phyloP scores from a whole-genome alignment of 768 basidiomycete species.

The Melanogaster broomeanus region DNA sequence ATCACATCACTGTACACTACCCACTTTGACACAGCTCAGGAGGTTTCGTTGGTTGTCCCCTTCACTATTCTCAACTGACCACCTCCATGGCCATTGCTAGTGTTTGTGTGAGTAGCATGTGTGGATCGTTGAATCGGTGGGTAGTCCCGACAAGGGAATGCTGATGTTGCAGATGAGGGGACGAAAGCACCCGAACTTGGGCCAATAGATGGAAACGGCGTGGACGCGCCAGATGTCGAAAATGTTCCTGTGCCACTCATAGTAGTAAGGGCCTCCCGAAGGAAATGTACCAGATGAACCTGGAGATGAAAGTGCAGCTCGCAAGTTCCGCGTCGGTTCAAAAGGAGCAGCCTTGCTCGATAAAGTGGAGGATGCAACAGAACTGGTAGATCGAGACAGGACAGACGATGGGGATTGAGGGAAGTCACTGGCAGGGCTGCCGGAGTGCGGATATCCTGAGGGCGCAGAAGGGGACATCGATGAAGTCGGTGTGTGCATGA shows the following conservation, averaged over 20 bases:
- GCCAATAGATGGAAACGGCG: constrained; percentile 9
- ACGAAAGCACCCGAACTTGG: not conserved
- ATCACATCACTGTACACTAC: constrained; percentile 1
- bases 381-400: constrained; percentile 30
- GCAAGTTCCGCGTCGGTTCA: constrained; percentile 43
- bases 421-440: constrained; percentile 6
- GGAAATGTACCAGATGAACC: constrained; percentile 13
- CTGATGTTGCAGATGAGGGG: not conserved
- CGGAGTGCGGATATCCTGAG: constrained; percentile 12
- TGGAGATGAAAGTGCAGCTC: constrained; percentile 24
- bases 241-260: constrained; percentile 18
- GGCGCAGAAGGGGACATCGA: constrained; percentile 18
- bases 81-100: constrained; percentile 7
- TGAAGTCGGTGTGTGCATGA: constrained; percentile 11
- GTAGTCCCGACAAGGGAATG: constrained; percentile 14
- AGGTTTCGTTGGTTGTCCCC: constrained; percentile 15
- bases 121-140: constrained; percentile 15
- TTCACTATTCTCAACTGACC: constrained; percentile 11
- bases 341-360: constrained; percentile 57
- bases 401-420: constrained; percentile 18
- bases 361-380: constrained; percentile 40
- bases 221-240: constrained; percentile 11
- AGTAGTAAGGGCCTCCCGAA: constrained; percentile 10
- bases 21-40: constrained; percentile 10
- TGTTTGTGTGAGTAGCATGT: constrained; percentile 5